These are phyloP conservation scores for Magnaporthales sp. DNA, from an alignment of 2,329 filamentous ascomycete genomes.

Conservation along the genomic window DNA sequence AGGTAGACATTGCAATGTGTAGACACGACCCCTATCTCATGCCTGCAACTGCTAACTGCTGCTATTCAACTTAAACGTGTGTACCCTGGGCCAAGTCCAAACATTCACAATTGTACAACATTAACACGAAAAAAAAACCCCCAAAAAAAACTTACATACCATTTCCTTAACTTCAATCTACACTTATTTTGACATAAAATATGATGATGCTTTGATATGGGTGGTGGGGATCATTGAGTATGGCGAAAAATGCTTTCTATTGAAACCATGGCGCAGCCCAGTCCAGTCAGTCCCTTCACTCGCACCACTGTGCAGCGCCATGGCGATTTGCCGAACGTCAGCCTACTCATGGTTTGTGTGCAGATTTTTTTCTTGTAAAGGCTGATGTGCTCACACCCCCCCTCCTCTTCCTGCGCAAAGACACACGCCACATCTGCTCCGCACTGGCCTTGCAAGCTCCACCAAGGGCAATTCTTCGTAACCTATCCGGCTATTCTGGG, in stretches of 20 bases:
- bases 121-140: too few species aligned
- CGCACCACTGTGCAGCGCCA: background rate
- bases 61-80: background rate
- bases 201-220: background rate
- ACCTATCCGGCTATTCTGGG: background rate
- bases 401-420: background rate
- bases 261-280: background rate
- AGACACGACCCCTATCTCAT: background rate
- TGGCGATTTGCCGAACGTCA: background rate
- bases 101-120: too few species aligned
- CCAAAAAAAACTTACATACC: too few species aligned
- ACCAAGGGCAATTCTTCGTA: background rate
- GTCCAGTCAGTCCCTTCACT: background rate
- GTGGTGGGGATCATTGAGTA: background rate
- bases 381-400: background rate
- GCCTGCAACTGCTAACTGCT: background rate
- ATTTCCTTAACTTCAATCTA: too few species aligned
- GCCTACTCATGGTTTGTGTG: background rate
- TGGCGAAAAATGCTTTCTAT: background rate
- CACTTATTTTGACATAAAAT: too few species aligned
- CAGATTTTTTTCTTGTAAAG: background rate
- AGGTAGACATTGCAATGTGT: background rate
- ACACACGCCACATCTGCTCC: background rate
- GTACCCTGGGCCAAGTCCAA: too few species aligned
- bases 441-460: background rate